Conservation (phyloP, 768 basidiomycete genomes). For the Auricularia sp. region DNA sequence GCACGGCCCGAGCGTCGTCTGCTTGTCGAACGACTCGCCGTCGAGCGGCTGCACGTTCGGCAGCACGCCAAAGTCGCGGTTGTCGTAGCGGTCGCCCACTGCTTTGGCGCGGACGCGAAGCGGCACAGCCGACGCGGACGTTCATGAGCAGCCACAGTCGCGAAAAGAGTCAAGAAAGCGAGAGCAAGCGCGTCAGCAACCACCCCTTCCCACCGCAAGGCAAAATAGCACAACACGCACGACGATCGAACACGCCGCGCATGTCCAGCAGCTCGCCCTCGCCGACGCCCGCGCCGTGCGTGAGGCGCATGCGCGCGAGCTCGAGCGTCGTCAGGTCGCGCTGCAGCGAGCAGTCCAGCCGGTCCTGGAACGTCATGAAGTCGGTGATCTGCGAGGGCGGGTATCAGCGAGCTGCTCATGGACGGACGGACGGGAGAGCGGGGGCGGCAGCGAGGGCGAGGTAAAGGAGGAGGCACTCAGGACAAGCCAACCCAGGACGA, state of each 20-base stretch:
- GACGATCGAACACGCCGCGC: conserved; percentile 70
- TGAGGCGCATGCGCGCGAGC: conserved; percentile 72
- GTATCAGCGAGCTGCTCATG: too few species aligned
- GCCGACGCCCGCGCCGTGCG: conserved; percentile 59
- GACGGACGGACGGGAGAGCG: too few species aligned
- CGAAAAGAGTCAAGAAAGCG: too few species aligned
- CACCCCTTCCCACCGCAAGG: not conserved
- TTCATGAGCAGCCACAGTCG: too few species aligned
- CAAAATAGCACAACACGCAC: conserved; percentile 26
- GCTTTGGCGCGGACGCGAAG: conserved; percentile 3
- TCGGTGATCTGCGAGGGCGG: conserved; percentile 54
- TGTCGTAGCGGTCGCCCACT: conserved; percentile 62
- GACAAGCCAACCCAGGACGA: too few species aligned
- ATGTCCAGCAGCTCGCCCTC: conserved; percentile 79
- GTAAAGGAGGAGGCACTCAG: too few species aligned
- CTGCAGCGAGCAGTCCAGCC: conserved; percentile 76
- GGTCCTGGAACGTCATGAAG: conserved; percentile 72
- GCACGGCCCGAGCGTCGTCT: conserved; percentile 57
- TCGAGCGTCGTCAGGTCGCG: conserved; percentile 76
- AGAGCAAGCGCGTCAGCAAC: not conserved
- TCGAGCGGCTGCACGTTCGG: conserved; percentile 65
- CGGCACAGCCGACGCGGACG: not conserved
- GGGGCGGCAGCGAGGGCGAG: too few species aligned
- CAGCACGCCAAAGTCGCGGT: conserved; percentile 74
- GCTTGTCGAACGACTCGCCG: conserved; percentile 45